These are phyloP conservation scores for Groenewaldozyma salmanticensis DNA, from an alignment of 805 yeast species.

Conservation along the genomic window DNA sequence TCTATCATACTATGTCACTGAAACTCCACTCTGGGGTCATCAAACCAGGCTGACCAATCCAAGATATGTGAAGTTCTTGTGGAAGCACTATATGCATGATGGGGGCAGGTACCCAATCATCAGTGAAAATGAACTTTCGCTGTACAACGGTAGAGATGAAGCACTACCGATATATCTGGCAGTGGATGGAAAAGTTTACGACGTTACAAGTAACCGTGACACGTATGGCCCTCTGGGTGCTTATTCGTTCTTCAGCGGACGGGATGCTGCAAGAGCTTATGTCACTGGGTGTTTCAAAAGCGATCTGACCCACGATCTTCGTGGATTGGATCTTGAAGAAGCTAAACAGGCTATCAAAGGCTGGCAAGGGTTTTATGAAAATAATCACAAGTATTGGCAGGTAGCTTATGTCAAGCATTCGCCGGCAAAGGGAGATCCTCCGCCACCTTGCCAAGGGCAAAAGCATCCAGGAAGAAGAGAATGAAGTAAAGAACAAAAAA, in stretches of 20 bases:
- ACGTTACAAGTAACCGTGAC: constrained; percentile 42
- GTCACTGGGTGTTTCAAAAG: constrained; percentile 60
- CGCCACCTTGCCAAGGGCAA: constrained; percentile 38
- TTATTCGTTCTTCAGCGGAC: constrained; percentile 50
- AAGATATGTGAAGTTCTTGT: constrained; percentile 30
- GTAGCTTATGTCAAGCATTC: constrained; percentile 47
- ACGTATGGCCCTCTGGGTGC: constrained; percentile 53
- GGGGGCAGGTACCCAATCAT: constrained; percentile 17
- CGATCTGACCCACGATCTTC: constrained; percentile 55
- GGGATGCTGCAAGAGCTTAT: constrained; percentile 59
- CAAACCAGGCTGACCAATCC: constrained; percentile 40
- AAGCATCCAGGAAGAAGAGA: no score
- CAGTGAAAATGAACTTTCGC: constrained; percentile 34
- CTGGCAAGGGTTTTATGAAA: constrained; percentile 46
- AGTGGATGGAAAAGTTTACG: constrained; percentile 52
- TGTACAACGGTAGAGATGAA: constrained; percentile 42
- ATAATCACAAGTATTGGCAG: constrained; percentile 45
- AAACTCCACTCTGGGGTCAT: constrained; percentile 52
- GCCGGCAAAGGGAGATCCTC: constrained; percentile 39
- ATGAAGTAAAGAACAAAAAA: no score
- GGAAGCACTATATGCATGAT: constrained; percentile 8
- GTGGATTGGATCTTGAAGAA: constrained; percentile 43
- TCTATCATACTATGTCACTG: constrained; percentile 50
- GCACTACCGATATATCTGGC: constrained; percentile 47
- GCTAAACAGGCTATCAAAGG: constrained; percentile 32